Conservation (phyloP, 2,329 filamentous ascomycete genomes). For the Pestalotiopsis sp. region DNA sequence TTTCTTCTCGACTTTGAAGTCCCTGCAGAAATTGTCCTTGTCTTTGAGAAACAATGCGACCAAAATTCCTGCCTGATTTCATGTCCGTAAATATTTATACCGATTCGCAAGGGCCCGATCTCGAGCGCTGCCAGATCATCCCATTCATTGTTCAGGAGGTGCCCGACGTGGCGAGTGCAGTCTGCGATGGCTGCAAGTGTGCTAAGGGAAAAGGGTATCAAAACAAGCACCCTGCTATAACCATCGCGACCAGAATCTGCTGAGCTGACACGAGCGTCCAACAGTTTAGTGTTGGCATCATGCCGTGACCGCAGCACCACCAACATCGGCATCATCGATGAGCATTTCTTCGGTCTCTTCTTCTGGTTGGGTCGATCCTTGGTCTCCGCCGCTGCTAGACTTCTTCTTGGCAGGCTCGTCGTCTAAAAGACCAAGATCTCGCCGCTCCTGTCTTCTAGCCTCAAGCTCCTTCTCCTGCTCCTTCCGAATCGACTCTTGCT, state of each 20-base stretch:
- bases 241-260: constrained; percentile 1
- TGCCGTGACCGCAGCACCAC: neutral
- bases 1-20: no score
- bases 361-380: constrained; percentile 37
- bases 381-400: constrained; percentile 44
- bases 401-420: constrained; percentile 44
- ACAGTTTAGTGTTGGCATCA: neutral
- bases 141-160: neutral
- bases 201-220: constrained; percentile 30
- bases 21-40: no score
- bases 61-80: no score
- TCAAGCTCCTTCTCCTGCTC: constrained; percentile 49
- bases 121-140: neutral
- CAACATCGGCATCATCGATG: constrained; percentile 1
- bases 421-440: constrained; percentile 33
- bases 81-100: no score
- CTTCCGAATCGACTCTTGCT: constrained; percentile 44
- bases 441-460: constrained; percentile 43
- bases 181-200: constrained; percentile 2
- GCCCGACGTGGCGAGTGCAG: neutral
- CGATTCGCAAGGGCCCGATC: neutral
- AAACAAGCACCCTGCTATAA: constrained; percentile 23
- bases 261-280: neutral
- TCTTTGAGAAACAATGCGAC: no score
- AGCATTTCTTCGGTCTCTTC: constrained; percentile 3